Evolutionary conservation across 805 yeast species (phyloP), one percentile per base, ranked within the genome.

Genomic region (Pichia phayaonensis): DNA sequence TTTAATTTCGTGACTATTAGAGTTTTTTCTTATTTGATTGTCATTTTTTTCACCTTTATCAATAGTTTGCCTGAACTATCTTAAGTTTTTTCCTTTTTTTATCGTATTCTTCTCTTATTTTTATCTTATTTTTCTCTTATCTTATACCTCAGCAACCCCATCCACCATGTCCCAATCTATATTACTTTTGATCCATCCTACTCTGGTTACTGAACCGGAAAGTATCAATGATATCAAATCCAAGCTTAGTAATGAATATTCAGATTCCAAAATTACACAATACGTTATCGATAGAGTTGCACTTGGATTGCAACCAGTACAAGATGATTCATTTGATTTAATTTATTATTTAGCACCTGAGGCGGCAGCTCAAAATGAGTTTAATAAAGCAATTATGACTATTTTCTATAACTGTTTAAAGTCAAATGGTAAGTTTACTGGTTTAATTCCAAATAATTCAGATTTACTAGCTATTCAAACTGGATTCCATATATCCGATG

Each of bases 181-280:
- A 21, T 65, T 82, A 49, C 64, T 83, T 26, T 68, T 83, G 46
- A 72, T 83, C 48, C 89, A 83, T 59, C 89, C 89, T 20, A 83
- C 86, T 8, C 74, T 79, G 45, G 86, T 83, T 13, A 77, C 83
- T 0, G 74, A 76, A 40, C 83, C 81, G 42, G 69, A 63, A 4
- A 48, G 67, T 20, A 79, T 82, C 20, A 73, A 68, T 44, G 39
- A 54, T 1, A 63, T 69, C 40, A 79, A 80, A 62, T 52, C 54
- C 15, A 52, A 58, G 18, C 60, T 75, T 40, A 46, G 51, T 18
- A 26, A 47, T 6, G 55, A 66, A 34, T 57, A 57, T 45, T 65
- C 72, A 5, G 63, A 61, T 26, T 59, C 71, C 10, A 59, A 54
- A 24, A 58, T 71, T 13, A 68, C 71, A 38, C 89, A 83, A 61